phyloP scores from a whole-genome alignment of 2,329 filamentous ascomycete genomes.

The Cytospora piceicola region DNA sequence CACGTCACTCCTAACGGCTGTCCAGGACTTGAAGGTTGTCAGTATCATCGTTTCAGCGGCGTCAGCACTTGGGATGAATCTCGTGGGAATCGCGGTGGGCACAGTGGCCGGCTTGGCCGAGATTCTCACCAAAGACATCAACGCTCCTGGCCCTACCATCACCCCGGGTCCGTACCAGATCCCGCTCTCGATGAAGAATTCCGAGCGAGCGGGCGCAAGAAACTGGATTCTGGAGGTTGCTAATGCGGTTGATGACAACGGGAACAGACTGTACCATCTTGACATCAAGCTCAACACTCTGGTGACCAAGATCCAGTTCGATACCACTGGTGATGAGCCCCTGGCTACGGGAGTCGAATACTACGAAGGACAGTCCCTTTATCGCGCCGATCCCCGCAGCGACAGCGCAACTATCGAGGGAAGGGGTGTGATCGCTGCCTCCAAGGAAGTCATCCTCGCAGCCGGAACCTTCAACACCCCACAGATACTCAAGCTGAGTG shows the following conservation, averaged over 20 bases:
- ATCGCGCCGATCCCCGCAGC: conserved; percentile 56
- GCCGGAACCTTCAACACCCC: conserved; percentile 59
- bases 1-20: conserved; percentile 54
- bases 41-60: conserved; percentile 55
- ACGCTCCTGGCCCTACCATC: conserved; percentile 49
- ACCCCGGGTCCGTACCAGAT: conserved; percentile 59
- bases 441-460: conserved; percentile 53
- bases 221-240: conserved; percentile 24
- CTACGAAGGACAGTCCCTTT: conserved; percentile 48
- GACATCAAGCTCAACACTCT: conserved; percentile 27
- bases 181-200: conserved; percentile 46
- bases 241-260: conserved; percentile 11
- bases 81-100: conserved; percentile 33
- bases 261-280: conserved; percentile 17
- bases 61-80: conserved; percentile 51
- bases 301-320: conserved; percentile 28
- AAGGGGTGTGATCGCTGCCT: conserved; percentile 43
- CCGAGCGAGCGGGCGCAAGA: conserved; percentile 48
- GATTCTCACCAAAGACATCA: conserved; percentile 55
- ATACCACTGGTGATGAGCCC: conserved; percentile 3
- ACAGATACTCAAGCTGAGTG: conserved; percentile 57
- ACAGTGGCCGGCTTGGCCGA: conserved; percentile 50
- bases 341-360: conserved; percentile 25
- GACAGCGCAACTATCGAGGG: conserved; percentile 35
- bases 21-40: conserved; percentile 57